Base-by-base conservation (phyloP, 495 filamentous ascomycete genomes). In the Penicillium egyptiacum region DNA sequence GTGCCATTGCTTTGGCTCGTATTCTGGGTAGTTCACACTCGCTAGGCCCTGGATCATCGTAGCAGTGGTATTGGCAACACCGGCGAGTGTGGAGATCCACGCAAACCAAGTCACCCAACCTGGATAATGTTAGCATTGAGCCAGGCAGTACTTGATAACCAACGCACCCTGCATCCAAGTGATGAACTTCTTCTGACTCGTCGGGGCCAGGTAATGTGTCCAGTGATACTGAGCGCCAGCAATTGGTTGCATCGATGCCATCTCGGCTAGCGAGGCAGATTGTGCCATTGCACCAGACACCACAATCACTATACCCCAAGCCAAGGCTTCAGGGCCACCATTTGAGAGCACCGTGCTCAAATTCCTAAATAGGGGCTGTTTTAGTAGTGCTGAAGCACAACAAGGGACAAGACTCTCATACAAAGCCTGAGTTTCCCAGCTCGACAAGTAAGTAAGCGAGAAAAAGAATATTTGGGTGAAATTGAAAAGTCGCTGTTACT, bases 1-100 rank as follows among this genome's bases (percentile, higher is more conserved):
- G 40, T 59, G 63, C 63, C 63, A 65, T 22, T 44, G 19, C 28
- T 59, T 50, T 40, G 60, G 30, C 17, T 59, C 63, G 30, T 65
- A 65, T 1, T 61, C 55, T 3, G 57, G 58, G 23, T 74, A 53
- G 57, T 79, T 75, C 12, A 80, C 57, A 5, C 72, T 63, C 19
- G 77, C 58, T 16, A 80, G 65, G 19, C 69, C 69, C 56, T 79
- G 72, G 31, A 53, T 58, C 56, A 78, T 76, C 41, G 74, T 66
- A 28, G 63, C 71, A 9, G 63, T 54, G 10, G 50, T 55, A 16
- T 58, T 58, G 14, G 55, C 59, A 12, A 59, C 46, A 19, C 63
- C 51, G 9, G 49, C 50, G 11, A 64, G 48, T 12, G 48, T 56
- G 19, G 62, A 57, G 1, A 66, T 46, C 61, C 61, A 64, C 44